Conservation (phyloP, 352 stramenopile species). For the Phytophthora uliginosa region DNA sequence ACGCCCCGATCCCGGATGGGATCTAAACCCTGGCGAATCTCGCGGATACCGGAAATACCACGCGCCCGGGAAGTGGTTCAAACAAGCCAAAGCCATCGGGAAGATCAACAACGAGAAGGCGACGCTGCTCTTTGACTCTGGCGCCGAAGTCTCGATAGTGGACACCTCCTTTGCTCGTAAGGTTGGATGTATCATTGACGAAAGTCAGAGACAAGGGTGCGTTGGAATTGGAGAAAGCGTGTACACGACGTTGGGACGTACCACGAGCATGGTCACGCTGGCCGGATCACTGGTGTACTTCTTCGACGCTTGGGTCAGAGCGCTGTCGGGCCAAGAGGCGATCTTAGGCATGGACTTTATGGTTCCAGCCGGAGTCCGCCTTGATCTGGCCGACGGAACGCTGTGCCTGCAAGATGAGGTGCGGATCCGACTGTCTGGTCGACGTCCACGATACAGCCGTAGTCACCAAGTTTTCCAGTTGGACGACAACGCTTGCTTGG, state of each 20-base stretch:
- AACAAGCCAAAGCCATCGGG: conserved; percentile 26
- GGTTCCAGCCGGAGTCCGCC: conserved; percentile 6
- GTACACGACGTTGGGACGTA: conserved; percentile 13
- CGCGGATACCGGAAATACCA: conserved; percentile 25
- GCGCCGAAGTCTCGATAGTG: conserved; percentile 28
- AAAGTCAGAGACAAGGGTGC: conserved; percentile 8
- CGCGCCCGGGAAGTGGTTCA: conserved; percentile 26
- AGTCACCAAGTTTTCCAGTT: neutral
- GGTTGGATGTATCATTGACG: conserved; percentile 25
- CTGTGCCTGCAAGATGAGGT: conserved; percentile 25
- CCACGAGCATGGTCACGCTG: conserved; percentile 24
- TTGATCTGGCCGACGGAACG: conserved; percentile 16
- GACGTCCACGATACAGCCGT: conserved; percentile 1
- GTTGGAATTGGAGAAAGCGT: conserved; percentile 3
- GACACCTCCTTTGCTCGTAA: conserved; percentile 34
- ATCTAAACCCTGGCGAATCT: conserved; percentile 15
- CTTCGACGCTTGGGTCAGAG: conserved; percentile 20
- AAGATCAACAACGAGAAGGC: conserved; percentile 28
- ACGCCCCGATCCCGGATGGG: too few relatives aligned
- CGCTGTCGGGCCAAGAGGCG: conserved; percentile 13
- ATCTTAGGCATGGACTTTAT: conserved; percentile 34
- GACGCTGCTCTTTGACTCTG: too few relatives aligned
- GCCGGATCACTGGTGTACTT: conserved; percentile 14
- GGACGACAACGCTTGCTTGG: neutral
- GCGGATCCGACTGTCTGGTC: neutral